Percentiles rank a stretch among this genome's conserved stretches.
These are phyloP conservation scores for Aspergillus conjunctus DNA, from an alignment of 495 filamentous ascomycete genomes.

Conservation along the genomic window DNA sequence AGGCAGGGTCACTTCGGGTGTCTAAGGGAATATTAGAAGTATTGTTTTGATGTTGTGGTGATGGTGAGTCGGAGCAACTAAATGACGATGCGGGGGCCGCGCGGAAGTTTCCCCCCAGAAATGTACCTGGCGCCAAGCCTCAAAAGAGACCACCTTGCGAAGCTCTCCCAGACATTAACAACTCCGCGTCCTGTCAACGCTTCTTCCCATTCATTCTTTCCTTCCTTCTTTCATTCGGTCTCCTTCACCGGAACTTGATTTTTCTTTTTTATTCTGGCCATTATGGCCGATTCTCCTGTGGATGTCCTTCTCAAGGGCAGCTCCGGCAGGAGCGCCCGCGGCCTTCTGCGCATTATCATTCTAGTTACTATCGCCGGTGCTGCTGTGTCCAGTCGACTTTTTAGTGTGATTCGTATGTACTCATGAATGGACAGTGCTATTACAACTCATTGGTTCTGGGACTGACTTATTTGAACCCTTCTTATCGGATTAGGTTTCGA, in stretches of 20 bases:
- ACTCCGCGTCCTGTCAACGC: slow-evolving; percentile 37
- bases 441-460: slow-evolving; percentile 18
- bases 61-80: not conserved
- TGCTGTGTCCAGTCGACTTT: slow-evolving; percentile 90
- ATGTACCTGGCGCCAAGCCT: slow-evolving; percentile 37
- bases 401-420: slow-evolving; percentile 91
- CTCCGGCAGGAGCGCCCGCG: slow-evolving; percentile 74
- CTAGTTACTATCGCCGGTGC: slow-evolving; percentile 89
- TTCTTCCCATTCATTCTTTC: slow-evolving; percentile 23
- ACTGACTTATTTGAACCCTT: slow-evolving; percentile 34
- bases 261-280: slow-evolving; percentile 41
- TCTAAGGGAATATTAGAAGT: not conserved
- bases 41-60: not conserved
- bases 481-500: slow-evolving; percentile 71
- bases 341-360: slow-evolving; percentile 87
- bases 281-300: slow-evolving; percentile 55
- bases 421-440: not conserved
- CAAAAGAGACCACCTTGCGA: slow-evolving; percentile 54
- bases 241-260: slow-evolving; percentile 35
- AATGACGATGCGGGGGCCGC: slow-evolving; percentile 32
- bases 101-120: slow-evolving; percentile 40
- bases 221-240: slow-evolving; percentile 30
- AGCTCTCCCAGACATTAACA: slow-evolving; percentile 40
- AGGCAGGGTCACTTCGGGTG: not conserved
- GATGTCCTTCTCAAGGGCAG: slow-evolving; percentile 66